Conservation (phyloP, 2,329 filamentous ascomycete genomes). For the Scedosporium minutisporum region DNA sequence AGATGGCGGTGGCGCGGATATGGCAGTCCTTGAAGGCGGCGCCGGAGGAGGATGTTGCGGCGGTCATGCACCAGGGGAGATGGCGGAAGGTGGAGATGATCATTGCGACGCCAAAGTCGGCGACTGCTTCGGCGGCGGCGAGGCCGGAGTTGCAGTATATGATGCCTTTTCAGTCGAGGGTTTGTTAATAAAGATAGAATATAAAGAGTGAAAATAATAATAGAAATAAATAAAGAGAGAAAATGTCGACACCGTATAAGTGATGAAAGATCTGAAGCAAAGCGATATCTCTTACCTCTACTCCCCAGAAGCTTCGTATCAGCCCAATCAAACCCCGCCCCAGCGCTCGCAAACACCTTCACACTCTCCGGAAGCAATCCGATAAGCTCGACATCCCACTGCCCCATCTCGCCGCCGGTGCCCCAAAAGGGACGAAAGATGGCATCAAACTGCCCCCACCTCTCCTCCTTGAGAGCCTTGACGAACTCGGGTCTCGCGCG, state of each 20-base stretch:
- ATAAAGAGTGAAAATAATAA: no score
- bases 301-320: constrained; percentile 51
- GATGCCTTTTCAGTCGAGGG: constrained; percentile 32
- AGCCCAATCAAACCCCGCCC: constrained; percentile 58
- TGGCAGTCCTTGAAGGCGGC: constrained; percentile 48
- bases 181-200: neutral
- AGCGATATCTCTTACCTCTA: constrained; percentile 32
- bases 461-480: constrained; percentile 35
- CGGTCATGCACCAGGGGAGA: constrained; percentile 53
- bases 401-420: constrained; percentile 56
- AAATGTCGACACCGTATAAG: neutral
- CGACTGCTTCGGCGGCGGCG: constrained; percentile 62
- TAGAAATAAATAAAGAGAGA: neutral
- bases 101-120: constrained; percentile 60
- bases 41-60: constrained; percentile 33
- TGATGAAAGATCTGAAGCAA: neutral
- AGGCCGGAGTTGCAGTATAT: constrained; percentile 65
- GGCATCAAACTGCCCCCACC: constrained; percentile 47
- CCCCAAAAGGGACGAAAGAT: constrained; percentile 53
- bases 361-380: constrained; percentile 43
- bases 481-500: constrained; percentile 40
- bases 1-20: constrained; percentile 44
- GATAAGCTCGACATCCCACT: constrained; percentile 53
- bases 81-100: constrained; percentile 61
- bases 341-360: constrained; percentile 54